Base-by-base conservation (phyloP, 371 early-diverging fungal species). In the Phascolomyces articulosus region DNA sequence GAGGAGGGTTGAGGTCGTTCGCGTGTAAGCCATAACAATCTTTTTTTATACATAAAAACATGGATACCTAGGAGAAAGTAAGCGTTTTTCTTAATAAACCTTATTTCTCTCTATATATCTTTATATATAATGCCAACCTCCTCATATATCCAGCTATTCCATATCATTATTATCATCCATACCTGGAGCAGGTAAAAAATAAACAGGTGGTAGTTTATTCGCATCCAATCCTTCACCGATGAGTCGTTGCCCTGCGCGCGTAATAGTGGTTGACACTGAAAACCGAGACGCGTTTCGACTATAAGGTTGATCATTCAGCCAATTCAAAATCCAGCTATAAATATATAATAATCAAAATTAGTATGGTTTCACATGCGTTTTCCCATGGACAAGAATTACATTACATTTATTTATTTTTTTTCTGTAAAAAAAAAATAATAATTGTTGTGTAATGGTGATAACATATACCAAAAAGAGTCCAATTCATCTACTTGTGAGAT, bases 151-250 rank as follows among this genome's bases (percentile, higher is more conserved):
- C n/a, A n/a, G n/a, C 34, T 9, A 34, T 11, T 11, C 34, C 11
- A 34, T 34, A 0, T 34, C 34, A n/a, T n/a, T n/a, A n/a, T n/a
- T n/a, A n/a, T n/a, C 34, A 34, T 9, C 6, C 34, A 27, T 80
- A 82, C 88, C 88, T 23, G 85, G 85, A 2, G 91, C 81, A 1
- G 91, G 90, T 40, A 89, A 67, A 64, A 87, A 89, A 61, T 86
- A 87, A 4, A 87, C 78, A 2, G 84, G 79, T 2, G 86, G 80
- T 9, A 82, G 41, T 26, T 71, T 60, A n/a, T 24, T 4, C 1
- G 83, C 73, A 66, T 84, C 82, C 20, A 78, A 63, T 4, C 78
- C 79, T 65, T 85, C 87, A 0, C 83, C 77, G 53, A 66, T 77
- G 23, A 83, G 63, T 20, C 71, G 70, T 57, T 82, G 80, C 3